Percentiles rank a stretch among this genome's conserved stretches.
Evolutionary conservation across 1,284 basidiomycete genomes (phyloP).

Genomic region (Volvariella surrecta): DNA sequence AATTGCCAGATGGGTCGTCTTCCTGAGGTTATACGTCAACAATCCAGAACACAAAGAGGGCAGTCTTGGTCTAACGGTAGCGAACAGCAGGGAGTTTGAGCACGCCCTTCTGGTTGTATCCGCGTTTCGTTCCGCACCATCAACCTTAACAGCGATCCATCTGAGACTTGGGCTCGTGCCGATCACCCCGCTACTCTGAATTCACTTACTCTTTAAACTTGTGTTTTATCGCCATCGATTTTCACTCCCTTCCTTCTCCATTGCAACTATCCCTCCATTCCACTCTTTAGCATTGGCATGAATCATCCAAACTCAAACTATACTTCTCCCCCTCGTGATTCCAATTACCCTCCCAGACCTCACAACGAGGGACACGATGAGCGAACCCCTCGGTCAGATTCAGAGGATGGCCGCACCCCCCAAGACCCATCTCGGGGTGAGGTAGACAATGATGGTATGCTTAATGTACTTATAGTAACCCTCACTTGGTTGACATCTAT

Average conservation of each 20-base stretch:
- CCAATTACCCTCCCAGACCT: conserved; percentile 13
- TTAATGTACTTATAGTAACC: conserved; percentile 3
- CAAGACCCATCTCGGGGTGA: conserved; percentile 31
- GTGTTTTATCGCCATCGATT: conserved; percentile 18
- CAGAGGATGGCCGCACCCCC: conserved; percentile 27
- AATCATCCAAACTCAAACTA: conserved; percentile 4
- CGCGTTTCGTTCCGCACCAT: conserved; percentile 30
- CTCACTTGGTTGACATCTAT: conserved; percentile 8
- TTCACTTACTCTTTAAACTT: conserved; percentile 16
- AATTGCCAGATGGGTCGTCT: conserved; percentile 20
- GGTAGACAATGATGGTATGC: conserved; percentile 32
- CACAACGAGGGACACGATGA: conserved; percentile 26
- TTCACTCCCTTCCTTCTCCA: conserved; percentile 15
- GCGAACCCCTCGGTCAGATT: conserved; percentile 39
- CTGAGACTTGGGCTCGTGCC: conserved; percentile 31
- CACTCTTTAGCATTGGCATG: conserved; percentile 4
- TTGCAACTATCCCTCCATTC: conserved; percentile 6
- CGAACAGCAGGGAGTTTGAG: conserved; percentile 24
- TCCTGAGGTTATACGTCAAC: conserved; percentile 36
- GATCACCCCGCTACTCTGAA: conserved; percentile 27
- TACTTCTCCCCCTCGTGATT: conserved; percentile 1
- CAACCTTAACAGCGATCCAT: conserved; percentile 23
- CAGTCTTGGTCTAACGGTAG: conserved; percentile 21
- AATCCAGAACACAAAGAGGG: conserved; percentile 29
- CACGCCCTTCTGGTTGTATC: conserved; percentile 26